Evolutionary conservation across 345 rosid species (phyloP).

Genomic region (Trapa bicornis): DNA sequence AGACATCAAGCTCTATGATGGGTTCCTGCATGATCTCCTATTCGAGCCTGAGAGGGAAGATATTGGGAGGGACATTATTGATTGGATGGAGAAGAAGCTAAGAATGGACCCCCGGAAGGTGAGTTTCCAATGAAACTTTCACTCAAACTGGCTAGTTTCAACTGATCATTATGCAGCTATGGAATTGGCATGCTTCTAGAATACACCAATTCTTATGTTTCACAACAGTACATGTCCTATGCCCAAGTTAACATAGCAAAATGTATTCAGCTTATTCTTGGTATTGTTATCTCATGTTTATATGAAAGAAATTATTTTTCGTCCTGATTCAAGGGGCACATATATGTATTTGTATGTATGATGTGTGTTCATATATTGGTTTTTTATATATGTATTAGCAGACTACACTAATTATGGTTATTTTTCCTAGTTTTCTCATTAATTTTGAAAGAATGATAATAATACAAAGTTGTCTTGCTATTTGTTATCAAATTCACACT

Average conservation of each 20-base stretch:
- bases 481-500: no score
- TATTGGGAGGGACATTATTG: slow-evolving; percentile 63
- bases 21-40: slow-evolving; percentile 85
- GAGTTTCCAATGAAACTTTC: not conserved
- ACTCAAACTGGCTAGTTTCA: not conserved
- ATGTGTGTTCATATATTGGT: no score
- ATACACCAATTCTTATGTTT: not conserved
- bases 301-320: not conserved
- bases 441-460: no score
- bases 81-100: slow-evolving; percentile 76
- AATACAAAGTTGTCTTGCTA: no score
- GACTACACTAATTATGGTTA: no score
- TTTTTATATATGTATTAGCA: no score
- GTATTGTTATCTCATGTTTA: not conserved
- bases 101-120: slow-evolving; percentile 7
- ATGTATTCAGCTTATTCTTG: not conserved
- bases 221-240: not conserved
- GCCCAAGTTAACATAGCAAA: not conserved
- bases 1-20: slow-evolving; percentile 80
- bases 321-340: not conserved
- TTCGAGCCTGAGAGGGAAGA: slow-evolving; percentile 88
- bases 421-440: no score
- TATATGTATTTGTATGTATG: not conserved
- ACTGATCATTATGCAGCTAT: slow-evolving; percentile 2
- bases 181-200: not conserved